A percentile compares a stretch with the other conserved stretches of the same genome.
These are phyloP conservation scores for Kappamyces sp. DNA, from an alignment of 192 early-diverging fungal species.

Conservation along the genomic window DNA sequence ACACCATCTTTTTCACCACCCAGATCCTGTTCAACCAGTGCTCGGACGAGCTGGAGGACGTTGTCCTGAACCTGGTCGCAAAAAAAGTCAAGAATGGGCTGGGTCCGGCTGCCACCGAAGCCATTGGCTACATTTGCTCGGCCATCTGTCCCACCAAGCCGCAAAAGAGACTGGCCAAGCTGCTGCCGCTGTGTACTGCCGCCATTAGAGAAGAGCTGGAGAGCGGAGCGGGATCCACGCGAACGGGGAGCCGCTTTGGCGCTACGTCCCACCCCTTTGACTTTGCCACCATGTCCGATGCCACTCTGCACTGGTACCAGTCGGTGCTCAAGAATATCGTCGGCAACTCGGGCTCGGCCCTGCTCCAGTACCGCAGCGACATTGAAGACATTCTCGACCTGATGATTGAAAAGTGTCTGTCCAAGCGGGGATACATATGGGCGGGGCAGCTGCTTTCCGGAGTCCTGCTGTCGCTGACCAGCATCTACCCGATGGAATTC, in stretches of 20 bases:
- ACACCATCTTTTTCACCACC: slow-evolving; percentile 40
- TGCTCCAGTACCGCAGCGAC: slow-evolving; percentile 46
- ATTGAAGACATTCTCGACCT: slow-evolving; percentile 35
- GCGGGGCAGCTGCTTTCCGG: slow-evolving; percentile 54
- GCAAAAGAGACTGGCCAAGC: slow-evolving; percentile 38
- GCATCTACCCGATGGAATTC: slow-evolving; percentile 55
- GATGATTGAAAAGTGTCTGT: slow-evolving; percentile 42
- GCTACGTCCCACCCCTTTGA: slow-evolving; percentile 39
- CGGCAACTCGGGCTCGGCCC: slow-evolving; percentile 35
- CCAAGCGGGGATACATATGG: slow-evolving; percentile 65
- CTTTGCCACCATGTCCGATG: slow-evolving; percentile 51
- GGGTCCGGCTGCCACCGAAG: slow-evolving; percentile 63
- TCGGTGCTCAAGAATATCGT: slow-evolving; percentile 52
- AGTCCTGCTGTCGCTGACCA: slow-evolving; percentile 38
- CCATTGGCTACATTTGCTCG: slow-evolving; percentile 52
- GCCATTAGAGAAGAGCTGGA: slow-evolving; percentile 60
- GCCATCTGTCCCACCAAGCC: slow-evolving; percentile 36
- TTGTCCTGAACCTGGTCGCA: slow-evolving; percentile 54
- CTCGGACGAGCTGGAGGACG: slow-evolving; percentile 55
- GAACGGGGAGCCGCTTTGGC: slow-evolving; percentile 33
- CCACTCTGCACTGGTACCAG: slow-evolving; percentile 76
- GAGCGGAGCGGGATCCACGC: slow-evolving; percentile 53
- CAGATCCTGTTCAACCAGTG: slow-evolving; percentile 66
- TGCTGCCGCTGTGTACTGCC: slow-evolving; percentile 52
- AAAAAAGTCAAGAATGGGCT: slow-evolving; percentile 54